phyloP scores from a whole-genome alignment of 108 stramenopile species.

The Seminavis robusta region DNA sequence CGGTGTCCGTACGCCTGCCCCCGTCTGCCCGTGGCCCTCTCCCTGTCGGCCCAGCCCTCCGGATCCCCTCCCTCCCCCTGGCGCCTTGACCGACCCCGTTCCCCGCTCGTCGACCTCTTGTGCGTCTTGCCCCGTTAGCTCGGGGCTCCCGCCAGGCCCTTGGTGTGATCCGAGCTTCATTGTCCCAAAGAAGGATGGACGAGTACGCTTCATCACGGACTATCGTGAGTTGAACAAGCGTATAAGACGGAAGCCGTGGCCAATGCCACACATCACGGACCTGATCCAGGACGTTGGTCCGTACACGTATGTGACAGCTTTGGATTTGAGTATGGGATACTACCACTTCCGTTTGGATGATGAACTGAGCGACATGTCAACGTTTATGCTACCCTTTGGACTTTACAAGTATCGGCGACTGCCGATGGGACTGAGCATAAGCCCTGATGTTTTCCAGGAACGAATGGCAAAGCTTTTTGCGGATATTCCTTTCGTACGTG shows the following conservation, averaged over 20 bases:
- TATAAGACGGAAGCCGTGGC: slow-evolving; percentile 26
- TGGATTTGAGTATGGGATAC: slow-evolving; percentile 46
- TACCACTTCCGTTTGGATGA: slow-evolving; percentile 20
- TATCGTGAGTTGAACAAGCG: slow-evolving; percentile 33
- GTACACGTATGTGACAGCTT: slow-evolving; percentile 28
- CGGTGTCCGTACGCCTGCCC: too few species aligned
- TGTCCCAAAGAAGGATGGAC: slow-evolving; percentile 24
- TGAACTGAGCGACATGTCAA: slow-evolving; percentile 7
- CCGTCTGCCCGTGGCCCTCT: too few species aligned
- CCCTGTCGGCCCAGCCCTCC: too few species aligned
- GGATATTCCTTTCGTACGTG: slow-evolving; percentile 8
- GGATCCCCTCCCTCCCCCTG: too few species aligned
- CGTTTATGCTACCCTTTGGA: slow-evolving; percentile 33
- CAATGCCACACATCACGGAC: slow-evolving; percentile 34
- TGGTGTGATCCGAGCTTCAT: slow-evolving; percentile 26
- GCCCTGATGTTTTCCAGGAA: slow-evolving; percentile 28
- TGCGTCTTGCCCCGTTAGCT: too few species aligned
- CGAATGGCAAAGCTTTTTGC: slow-evolving; percentile 15
- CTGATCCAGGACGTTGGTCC: slow-evolving; percentile 19
- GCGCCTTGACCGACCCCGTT: too few species aligned
- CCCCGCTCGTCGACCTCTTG: too few species aligned
- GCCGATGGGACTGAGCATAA: slow-evolving; percentile 23
- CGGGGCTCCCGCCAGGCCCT: too few species aligned
- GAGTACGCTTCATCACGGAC: slow-evolving; percentile 23
- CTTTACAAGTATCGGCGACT: slow-evolving; percentile 18